These are phyloP conservation scores for Thuja plicata DNA, from an alignment of 83 land plant genomes.

Conservation along the genomic window DNA sequence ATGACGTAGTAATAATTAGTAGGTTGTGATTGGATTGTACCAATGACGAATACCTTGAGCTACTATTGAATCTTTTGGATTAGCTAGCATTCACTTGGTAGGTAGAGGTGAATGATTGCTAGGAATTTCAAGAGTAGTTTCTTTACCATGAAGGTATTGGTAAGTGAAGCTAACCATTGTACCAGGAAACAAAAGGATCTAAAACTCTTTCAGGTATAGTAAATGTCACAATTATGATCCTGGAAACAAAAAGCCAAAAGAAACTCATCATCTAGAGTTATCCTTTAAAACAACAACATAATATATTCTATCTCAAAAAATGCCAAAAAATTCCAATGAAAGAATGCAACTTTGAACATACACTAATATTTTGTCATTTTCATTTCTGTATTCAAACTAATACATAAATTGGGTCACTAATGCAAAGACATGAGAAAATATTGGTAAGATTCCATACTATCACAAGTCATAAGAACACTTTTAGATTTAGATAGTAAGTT, in stretches of 20 bases:
- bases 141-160: no score
- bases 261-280: neutral
- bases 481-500: neutral
- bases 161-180: no score
- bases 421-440: neutral
- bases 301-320: neutral
- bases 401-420: neutral
- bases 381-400: neutral
- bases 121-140: no score
- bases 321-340: neutral
- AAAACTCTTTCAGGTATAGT: constrained; percentile 71
- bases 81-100: no score
- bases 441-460: neutral
- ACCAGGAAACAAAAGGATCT: constrained; percentile 67
- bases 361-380: neutral
- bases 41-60: no score
- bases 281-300: neutral
- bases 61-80: no score
- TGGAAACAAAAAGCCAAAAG: constrained; percentile 15
- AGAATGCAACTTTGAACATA: neutral
- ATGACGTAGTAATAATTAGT: no score
- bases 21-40: no score
- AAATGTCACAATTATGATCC: constrained; percentile 64
- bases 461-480: neutral
- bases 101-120: no score